Base-by-base conservation (phyloP, 768 basidiomycete species). In the Gloeopeniophorella convolvens region DNA sequence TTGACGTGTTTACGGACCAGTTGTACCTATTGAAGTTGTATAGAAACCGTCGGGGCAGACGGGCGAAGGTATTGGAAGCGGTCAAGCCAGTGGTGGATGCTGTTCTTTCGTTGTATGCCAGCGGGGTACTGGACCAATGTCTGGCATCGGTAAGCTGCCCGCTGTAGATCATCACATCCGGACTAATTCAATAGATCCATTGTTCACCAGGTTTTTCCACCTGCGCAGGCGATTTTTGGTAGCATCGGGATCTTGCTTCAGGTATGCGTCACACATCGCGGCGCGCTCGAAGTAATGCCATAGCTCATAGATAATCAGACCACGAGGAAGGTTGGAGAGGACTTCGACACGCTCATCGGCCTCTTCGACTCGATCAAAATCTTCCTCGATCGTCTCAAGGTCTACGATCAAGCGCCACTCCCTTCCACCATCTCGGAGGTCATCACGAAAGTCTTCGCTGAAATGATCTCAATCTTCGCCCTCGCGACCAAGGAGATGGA, bases 401-500 rank as follows among this genome's bases (percentile, higher is more conserved):
- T 51, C 9, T 45, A 45, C 33, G 32, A 28, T 3, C 24, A 15
- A 23, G 5, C 43, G n/a, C 30, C 42, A 10, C 23, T n/a, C 18
- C 24, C 36, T 4, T 1, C 35, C 10, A 36, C 28, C 12, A 33
- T 51, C 35, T 31, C 23, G 11, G n/a, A 28, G 5, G 18, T 44
- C 3, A 3, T 44, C 3, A 21, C 26, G 3, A 32, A 44, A 23
- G 37, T 50, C 12, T 23, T 50, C 7, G 42, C 37, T 12, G 42
- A 50, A 24, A 21, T 50, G 15, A 27, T 50, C n/a, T 30, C 28
- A 3, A 43, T 27, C 0, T 21, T 50, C 6, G 42, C 49, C 5
- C 28, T 50, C 2, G 49, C 49, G 3, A 44, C 42, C 6, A 44
- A 37, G n/a, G 27, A 50, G n/a, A 35, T 50, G 28, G 31, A 20